These are phyloP conservation scores for Trametes elegans DNA, from an alignment of 768 basidiomycete genomes.

Conservation along the genomic window DNA sequence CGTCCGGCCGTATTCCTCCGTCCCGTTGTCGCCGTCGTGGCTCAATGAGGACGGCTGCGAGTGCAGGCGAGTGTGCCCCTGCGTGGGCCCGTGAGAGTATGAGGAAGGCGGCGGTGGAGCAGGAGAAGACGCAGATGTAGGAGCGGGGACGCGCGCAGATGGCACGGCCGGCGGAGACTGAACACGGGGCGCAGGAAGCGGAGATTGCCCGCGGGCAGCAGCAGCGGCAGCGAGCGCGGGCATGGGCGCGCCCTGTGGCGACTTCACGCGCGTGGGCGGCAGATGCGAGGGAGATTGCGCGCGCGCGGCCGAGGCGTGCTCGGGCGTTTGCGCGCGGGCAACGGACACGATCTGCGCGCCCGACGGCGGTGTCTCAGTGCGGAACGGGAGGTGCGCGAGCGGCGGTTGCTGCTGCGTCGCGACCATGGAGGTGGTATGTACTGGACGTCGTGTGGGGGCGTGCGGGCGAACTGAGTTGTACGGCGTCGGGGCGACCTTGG, in stretches of 20 bases:
- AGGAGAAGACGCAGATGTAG: not conserved
- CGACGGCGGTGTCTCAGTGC: constrained; percentile 17
- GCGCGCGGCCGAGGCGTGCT: constrained; percentile 1
- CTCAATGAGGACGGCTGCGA: constrained; percentile 4
- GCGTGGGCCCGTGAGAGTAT: constrained; percentile 1
- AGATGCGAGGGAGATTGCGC: constrained; percentile 6
- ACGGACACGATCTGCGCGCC: constrained; percentile 1
- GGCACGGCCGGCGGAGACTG: constrained; percentile 10
- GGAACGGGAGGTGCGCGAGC: constrained; percentile 10
- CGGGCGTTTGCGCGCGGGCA: constrained; percentile 6
- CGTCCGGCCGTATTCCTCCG: constrained; percentile 4
- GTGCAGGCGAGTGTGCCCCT: constrained; percentile 2
- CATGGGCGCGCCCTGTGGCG: constrained; percentile 5
- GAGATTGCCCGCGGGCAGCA: constrained; percentile 16
- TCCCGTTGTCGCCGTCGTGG: constrained; percentile 4
- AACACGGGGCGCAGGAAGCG: constrained; percentile 11
- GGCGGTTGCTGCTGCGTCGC: too few relatives aligned
- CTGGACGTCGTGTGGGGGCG: constrained; percentile 1
- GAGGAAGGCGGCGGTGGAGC: constrained; percentile 10
- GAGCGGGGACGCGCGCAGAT: not conserved
- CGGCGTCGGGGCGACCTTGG: not conserved
- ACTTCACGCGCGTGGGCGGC: constrained; percentile 5
- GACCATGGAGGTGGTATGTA: not conserved
- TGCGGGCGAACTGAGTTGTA: constrained; percentile 14
- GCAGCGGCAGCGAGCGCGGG: too few relatives aligned